Conservation (phyloP, 2,329 filamentous ascomycete species). For the Exophiala sp. region DNA sequence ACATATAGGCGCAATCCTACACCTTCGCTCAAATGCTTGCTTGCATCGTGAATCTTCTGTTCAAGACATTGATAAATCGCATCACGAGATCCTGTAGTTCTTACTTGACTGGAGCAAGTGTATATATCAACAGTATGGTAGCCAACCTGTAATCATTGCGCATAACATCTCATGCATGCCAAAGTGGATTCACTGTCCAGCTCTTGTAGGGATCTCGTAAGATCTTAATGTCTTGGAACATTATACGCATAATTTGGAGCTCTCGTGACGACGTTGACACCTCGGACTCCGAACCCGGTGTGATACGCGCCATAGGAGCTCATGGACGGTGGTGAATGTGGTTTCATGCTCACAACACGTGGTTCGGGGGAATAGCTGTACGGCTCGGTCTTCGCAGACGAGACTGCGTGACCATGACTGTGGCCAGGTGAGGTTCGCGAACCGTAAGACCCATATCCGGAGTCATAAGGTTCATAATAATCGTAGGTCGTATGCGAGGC, state of each 20-base stretch:
- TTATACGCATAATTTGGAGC: conserved; percentile 14
- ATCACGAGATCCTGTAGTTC: neutral
- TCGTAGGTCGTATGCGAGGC: conserved; percentile 18
- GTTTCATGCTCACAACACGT: conserved; percentile 12
- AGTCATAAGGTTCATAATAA: conserved; percentile 19
- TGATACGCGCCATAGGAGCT: conserved; percentile 13
- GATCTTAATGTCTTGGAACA: conserved; percentile 12
- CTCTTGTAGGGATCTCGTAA: neutral
- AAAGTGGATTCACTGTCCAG: too few relatives aligned
- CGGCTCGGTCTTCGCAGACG: conserved; percentile 19
- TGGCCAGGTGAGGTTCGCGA: conserved; percentile 14
- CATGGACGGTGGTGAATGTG: conserved; percentile 6
- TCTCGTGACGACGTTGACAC: conserved; percentile 19
- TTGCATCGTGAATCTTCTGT: too few relatives aligned
- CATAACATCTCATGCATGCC: neutral
- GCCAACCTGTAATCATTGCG: neutral
- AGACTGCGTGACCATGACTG: conserved; percentile 5
- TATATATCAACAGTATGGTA: neutral
- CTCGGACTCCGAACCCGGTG: conserved; percentile 15
- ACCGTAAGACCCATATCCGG: conserved; percentile 24
- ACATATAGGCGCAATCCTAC: too few relatives aligned
- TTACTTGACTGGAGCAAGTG: conserved; percentile 19
- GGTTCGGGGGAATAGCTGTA: conserved; percentile 17
- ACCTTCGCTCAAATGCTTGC: too few relatives aligned
- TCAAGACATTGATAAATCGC: too few relatives aligned